Evolutionary conservation across 768 basidiomycete genomes (phyloP), one percentile per base, ranked within the genome.

Genomic region (Phylloporus scabripes): DNA sequence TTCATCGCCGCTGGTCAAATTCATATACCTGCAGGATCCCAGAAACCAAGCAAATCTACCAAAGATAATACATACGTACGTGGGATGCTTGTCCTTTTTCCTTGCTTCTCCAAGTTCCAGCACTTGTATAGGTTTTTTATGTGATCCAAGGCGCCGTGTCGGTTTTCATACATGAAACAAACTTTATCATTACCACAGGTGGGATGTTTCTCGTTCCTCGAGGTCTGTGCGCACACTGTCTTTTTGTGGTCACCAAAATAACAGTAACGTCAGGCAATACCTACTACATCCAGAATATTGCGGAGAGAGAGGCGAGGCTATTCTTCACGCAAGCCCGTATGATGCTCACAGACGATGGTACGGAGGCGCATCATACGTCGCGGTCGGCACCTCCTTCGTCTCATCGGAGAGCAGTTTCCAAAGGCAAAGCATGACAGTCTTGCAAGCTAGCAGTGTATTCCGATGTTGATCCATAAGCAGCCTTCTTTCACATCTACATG

Each of bases 11-110:
- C 91, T 26, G 96, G 96, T 0, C 81, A 92, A 54, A 74, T 98
- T 39, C 74, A 78, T 46, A 86, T 98, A 34, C 92, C 92, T 4
- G 80, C 87, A 1, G 73, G 78, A 7, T 79, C 80, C n/a, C 74
- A 79, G 52, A 99, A 99, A 67, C 87, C 88, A 12, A 82, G 79
- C 51, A 98, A 98, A 64, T 78, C 80, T 20, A 82, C 92, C 1
- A 93, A 88, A 62, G 96, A 98, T 60, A 99, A 98, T 57, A 90
- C 90, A 21, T 94, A 89, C 63, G 91, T 92, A 53, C 56, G 88
- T 74, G 8, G 20, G 31, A 36, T 5, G n/a, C 4, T 2, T 26
- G 41, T 12, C 40, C 5, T 1, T 7, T 17, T 33, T 17, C 17
- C 24, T 17, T 36, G 14, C 7, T 5, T 37, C 33, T 46, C 5